These are phyloP conservation scores for Leccinum pseudoinsigne DNA, from an alignment of 1,284 basidiomycete species.

Conservation along the genomic window DNA sequence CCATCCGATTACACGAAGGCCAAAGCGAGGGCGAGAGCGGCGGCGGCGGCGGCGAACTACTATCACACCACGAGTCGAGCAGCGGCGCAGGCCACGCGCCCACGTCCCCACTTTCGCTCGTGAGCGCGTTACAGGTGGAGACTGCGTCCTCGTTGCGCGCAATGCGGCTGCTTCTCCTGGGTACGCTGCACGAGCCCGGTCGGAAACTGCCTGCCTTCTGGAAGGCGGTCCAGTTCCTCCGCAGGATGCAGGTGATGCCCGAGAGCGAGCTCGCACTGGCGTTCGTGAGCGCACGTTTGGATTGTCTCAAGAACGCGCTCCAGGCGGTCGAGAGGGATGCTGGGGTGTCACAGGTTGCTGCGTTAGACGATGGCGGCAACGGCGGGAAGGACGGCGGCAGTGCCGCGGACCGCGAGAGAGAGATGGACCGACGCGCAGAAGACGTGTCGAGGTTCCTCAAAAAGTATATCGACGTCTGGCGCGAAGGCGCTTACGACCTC, in stretches of 20 bases:
- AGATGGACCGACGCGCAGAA: conserved; percentile 53
- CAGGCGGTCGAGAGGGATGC: conserved; percentile 44
- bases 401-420: conserved; percentile 33
- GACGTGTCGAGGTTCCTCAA: conserved; percentile 80
- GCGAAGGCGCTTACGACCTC: conserved; percentile 91
- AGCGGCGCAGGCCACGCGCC: background rate
- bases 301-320: conserved; percentile 49
- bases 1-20: conserved; percentile 19
- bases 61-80: conserved; percentile 18
- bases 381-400: conserved; percentile 12
- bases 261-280: conserved; percentile 68
- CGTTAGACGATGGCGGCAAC: conserved; percentile 13
- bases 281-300: conserved; percentile 64
- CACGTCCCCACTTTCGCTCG: conserved; percentile 45
- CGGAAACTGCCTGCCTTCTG: conserved; percentile 86
- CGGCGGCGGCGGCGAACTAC: conserved; percentile 7
- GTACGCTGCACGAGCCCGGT: conserved; percentile 78
- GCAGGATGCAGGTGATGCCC: conserved; percentile 68
- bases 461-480: conserved; percentile 88
- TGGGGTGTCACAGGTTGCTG: conserved; percentile 24
- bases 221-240: conserved; percentile 84
- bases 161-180: conserved; percentile 71
- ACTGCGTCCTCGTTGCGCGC: conserved; percentile 73
- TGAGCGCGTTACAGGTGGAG: conserved; percentile 63
- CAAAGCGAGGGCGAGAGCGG: background rate